These are phyloP conservation scores for Talaromyces sp. DNA, from an alignment of 2,329 filamentous ascomycete species.

Conservation along the genomic window DNA sequence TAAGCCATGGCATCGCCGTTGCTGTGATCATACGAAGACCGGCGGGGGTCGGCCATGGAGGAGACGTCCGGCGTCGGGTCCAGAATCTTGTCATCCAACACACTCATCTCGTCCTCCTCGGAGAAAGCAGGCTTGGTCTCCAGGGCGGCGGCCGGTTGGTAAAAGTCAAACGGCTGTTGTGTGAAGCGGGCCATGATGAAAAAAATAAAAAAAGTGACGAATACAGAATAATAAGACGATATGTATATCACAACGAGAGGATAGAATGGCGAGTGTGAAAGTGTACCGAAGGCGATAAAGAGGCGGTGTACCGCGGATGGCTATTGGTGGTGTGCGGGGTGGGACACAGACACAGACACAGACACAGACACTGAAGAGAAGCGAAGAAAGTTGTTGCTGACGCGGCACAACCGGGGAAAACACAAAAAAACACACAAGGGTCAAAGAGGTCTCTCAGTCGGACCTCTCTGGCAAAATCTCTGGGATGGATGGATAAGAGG, in stretches of 20 bases:
- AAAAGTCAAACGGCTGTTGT: constrained; percentile 39
- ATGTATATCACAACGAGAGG: not conserved
- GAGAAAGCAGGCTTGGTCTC: constrained; percentile 37
- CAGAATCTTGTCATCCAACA: constrained; percentile 46
- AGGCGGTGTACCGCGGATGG: constrained; percentile 4
- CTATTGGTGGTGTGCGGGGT: constrained; percentile 9
- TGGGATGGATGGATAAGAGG: not conserved
- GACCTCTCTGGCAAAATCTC: not conserved
- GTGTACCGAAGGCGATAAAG: not conserved
- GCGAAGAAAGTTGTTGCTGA: not conserved
- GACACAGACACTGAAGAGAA: not conserved
- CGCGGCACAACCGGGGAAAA: not conserved
- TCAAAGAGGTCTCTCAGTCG: not conserved
- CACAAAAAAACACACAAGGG: constrained; percentile 8
- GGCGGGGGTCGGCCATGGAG: constrained; percentile 39
- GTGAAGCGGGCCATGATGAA: constrained; percentile 40
- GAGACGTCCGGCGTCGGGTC: constrained; percentile 48
- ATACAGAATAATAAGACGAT: not conserved
- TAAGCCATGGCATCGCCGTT: constrained; percentile 48
- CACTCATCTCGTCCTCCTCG: constrained; percentile 50
- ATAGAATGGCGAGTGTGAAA: not conserved
- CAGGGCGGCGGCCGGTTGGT: constrained; percentile 38
- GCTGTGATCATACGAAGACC: constrained; percentile 43
- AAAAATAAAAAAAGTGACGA: not conserved
- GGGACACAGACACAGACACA: constrained; percentile 2